These are phyloP conservation scores for Sphagnurus paluster DNA, from an alignment of 1,284 basidiomycete genomes.

Conservation along the genomic window DNA sequence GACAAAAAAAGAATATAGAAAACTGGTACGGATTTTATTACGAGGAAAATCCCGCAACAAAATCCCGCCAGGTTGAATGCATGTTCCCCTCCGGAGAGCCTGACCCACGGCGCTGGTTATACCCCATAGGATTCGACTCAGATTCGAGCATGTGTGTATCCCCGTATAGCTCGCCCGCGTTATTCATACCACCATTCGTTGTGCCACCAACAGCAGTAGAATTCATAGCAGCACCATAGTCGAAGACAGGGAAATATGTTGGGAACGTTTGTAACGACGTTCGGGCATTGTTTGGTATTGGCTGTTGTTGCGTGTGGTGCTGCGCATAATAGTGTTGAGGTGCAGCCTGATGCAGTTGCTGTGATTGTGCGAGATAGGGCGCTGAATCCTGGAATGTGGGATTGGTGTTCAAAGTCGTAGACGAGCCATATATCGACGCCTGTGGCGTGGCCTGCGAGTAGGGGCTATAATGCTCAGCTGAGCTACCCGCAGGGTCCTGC, in stretches of 20 bases:
- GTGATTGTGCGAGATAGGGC: constrained; percentile 23
- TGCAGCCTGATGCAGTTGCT: constrained; percentile 17
- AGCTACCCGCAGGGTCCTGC: constrained; percentile 13
- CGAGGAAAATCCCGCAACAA: constrained; percentile 44
- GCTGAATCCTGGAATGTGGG: constrained; percentile 34
- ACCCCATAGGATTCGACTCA: constrained; percentile 33
- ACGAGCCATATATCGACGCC: constrained; percentile 44
- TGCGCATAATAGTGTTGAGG: constrained; percentile 20
- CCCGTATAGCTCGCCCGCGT: constrained; percentile 26
- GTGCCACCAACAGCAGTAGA: constrained; percentile 22
- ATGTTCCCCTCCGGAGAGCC: constrained; percentile 60
- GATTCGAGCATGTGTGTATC: constrained; percentile 37
- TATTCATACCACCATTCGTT: constrained; percentile 24
- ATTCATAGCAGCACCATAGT: constrained; percentile 51
- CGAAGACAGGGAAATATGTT: constrained; percentile 75
- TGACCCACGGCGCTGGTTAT: constrained; percentile 32
- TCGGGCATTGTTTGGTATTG: constrained; percentile 9
- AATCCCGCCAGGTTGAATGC: constrained; percentile 60
- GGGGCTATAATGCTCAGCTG: constrained; percentile 25
- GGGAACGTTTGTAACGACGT: constrained; percentile 45
- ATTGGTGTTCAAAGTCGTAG: constrained; percentile 28
- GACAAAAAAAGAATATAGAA: no score
- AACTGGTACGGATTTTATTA: constrained; percentile 3
- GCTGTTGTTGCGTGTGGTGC: constrained; percentile 22
- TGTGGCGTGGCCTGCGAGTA: constrained; percentile 42